These are phyloP conservation scores for Eucalyptus sp. DNA, from an alignment of 345 rosid genomes.

Conservation along the genomic window DNA sequence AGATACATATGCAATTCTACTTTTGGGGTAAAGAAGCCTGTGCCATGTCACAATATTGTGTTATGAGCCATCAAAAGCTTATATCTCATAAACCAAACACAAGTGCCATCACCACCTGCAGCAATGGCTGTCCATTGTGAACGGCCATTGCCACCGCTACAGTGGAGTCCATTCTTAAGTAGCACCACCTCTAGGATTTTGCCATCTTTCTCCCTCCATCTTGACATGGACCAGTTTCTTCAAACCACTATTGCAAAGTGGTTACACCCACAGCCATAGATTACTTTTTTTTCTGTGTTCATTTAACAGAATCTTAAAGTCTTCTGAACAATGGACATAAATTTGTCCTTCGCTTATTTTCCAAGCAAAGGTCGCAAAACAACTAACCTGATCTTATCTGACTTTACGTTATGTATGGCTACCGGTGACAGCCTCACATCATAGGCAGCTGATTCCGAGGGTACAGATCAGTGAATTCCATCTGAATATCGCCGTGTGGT, in stretches of 20 bases:
- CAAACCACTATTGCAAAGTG: neutral
- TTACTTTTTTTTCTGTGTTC: neutral
- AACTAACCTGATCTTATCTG: neutral
- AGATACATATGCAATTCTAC: neutral
- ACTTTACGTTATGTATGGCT: neutral
- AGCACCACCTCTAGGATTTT: neutral
- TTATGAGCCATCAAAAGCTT: neutral
- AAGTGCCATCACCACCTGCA: neutral
- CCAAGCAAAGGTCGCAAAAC: neutral
- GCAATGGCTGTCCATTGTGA: neutral
- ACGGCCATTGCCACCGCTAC: neutral
- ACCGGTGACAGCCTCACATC: neutral
- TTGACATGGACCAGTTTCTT: neutral
- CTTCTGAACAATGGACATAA: neutral
- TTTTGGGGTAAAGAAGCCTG: neutral
- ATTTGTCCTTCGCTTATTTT: neutral
- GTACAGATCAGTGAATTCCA: neutral
- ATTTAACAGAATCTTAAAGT: neutral
- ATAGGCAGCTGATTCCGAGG: neutral
- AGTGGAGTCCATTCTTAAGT: neutral
- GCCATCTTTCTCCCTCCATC: neutral
- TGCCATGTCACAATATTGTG: neutral
- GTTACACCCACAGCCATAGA: neutral
- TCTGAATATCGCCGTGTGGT: neutral
- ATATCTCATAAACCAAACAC: neutral